A percentile compares a stretch with the other conserved stretches of the same genome.
These are phyloP conservation scores for Penicillium psychrosexuale DNA, from an alignment of 2,329 filamentous ascomycete genomes.

Conservation along the genomic window DNA sequence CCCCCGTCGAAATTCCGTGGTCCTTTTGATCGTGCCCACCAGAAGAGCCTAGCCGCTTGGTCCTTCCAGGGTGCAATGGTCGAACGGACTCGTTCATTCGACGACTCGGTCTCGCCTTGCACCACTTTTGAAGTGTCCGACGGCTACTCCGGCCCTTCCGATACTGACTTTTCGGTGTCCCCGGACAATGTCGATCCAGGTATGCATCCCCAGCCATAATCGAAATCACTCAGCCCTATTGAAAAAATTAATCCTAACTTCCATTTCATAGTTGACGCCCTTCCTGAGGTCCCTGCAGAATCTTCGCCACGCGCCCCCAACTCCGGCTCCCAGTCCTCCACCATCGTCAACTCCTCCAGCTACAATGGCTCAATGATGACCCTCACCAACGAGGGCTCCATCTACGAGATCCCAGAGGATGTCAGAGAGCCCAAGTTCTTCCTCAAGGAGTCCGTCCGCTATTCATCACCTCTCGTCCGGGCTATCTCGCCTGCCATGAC, in stretches of 20 bases:
- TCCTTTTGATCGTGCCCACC: conserved; percentile 47
- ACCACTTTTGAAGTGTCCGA: conserved; percentile 23
- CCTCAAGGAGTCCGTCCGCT: conserved; percentile 33
- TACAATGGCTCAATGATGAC: conserved; percentile 37
- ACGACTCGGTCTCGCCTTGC: conserved; percentile 40
- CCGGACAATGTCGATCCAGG: conserved; percentile 22
- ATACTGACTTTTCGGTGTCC: conserved; percentile 17
- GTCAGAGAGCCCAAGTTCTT: conserved; percentile 30
- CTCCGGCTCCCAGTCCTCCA: conserved; percentile 36
- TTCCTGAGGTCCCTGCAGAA: conserved; percentile 21
- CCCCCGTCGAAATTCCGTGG: conserved; percentile 50
- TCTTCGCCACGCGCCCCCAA: conserved; percentile 28
- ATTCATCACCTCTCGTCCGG: conserved; percentile 32
- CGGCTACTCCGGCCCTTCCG: conserved; percentile 19
- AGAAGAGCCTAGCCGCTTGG: conserved; percentile 45
- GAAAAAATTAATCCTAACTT: conserved; percentile 8
- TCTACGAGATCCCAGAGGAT: conserved; percentile 26
- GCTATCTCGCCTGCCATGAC: conserved; percentile 24
- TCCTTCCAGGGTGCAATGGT: conserved; percentile 40
- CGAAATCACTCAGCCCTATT: neutral
- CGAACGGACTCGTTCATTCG: conserved; percentile 35
- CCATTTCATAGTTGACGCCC: neutral
- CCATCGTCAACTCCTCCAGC: conserved; percentile 35
- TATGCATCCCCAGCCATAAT: conserved; percentile 9
- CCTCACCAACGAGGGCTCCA: conserved; percentile 27